Base-by-base conservation (phyloP, 176 grass and related monocot species). In the Oryza officinalis region DNA sequence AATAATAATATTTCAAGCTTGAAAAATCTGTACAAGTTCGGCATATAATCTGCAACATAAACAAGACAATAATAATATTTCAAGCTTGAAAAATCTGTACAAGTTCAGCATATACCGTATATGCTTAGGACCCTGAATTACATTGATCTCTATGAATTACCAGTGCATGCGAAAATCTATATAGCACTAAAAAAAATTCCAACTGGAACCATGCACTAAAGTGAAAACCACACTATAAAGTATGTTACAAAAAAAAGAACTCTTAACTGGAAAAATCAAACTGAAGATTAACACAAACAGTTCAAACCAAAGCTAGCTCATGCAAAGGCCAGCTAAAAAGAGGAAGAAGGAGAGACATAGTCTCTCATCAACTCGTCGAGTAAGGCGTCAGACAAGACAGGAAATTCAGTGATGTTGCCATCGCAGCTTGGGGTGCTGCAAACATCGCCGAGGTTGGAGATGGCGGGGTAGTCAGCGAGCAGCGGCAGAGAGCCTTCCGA, bases 381-480 rank as follows among this genome's bases (percentile, higher is more conserved):
- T 77, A 98, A 86, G 23, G 92, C 37, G 50, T 95, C 89, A 13
- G 88, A 80, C 75, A 91, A 95, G 74, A 74, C 66, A 50, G 88
- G 76, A 66, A 93, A 88, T 14, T 81, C 60, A 63, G 57, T 82
- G 86, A 74, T 89, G 84, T 83, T 86, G 40, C 84, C 89, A 49
- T 87, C 84, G 74, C 92, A 94, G 88, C 92, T 97, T 38, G 90
- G 87, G 64, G 84, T 86, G 46, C 86, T 94, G 28, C 87, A 98
- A 66, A 85, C 87, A 71, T 98, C 89, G 11, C 89, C 84, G 1
- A 87, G 69, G 88, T 87, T 98, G 80, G 89, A 91, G 69, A 95
- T 80, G 44, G n/a, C 1, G 8, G 90, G 79, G 67, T 91, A 69
- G 81, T 98, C 92, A 8, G 87, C 61, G 63, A 95, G 92, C 12